Evolutionary conservation across 1,139 yeast species (phyloP), one percentile per base, ranked within the genome.

Genomic region (Diutina neorugosa): DNA sequence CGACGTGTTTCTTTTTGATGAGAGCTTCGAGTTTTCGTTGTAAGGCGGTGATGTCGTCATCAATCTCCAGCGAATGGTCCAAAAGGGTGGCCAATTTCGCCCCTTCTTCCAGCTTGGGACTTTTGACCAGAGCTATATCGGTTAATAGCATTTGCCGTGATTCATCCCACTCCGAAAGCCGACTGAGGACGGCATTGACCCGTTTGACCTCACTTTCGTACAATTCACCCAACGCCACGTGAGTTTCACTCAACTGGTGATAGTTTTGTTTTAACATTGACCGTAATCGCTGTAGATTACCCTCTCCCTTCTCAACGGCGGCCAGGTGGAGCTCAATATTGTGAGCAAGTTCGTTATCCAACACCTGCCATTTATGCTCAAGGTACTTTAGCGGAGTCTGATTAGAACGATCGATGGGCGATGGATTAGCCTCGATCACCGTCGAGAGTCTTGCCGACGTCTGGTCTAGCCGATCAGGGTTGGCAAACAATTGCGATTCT

Each of bases 401-500:
- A 2, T n/a, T 16, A 12, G 31, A 12, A 6, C 25, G 23, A 19
- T 18, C 20, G 8, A 12, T 9, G 4, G 7, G 16, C 23, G 19
- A 8, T 19, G 8, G n/a, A 1, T 12, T 18, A 4, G 46, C 12
- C 9, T n/a, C 20, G 2, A 27, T 11, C 12, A 23, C 16, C 19
- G 46, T 44, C 21, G 48, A 12, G 4, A 40, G 8, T 8, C n/a
- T 40, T 40, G 20, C 3, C 19, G 19, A 11, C 14, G 19, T 21
- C 16, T 21, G 31, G 21, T 21, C 41, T 11, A 46, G 50, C 14
- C 50, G 50, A 6, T 46, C 37, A 3, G 50, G 50, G 18, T 46
- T 46, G 23, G 37, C 50, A 27, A 46, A 46, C 18, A 46, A 18
- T 12, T 46, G 50, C 12, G 50, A 46, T 7, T 46, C 50, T 14